phyloP scores from a whole-genome alignment of 257 asterid species.

The Ballota nigra region DNA sequence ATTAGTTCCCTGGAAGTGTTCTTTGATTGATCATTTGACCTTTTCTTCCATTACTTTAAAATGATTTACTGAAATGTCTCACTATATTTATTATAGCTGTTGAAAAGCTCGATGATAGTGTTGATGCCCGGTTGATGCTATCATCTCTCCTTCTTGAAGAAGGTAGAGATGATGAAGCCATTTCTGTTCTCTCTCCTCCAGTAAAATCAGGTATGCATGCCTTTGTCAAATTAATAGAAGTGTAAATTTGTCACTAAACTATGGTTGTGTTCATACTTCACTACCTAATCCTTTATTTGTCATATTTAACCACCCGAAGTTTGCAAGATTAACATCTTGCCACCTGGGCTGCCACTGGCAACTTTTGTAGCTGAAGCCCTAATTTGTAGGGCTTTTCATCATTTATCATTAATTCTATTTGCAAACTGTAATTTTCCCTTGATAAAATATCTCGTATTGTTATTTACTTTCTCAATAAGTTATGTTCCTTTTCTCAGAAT shows the following conservation, averaged over 20 bases:
- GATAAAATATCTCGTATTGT: not conserved
- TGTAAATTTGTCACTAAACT: not conserved
- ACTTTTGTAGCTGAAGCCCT: not conserved
- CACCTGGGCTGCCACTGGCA: not conserved
- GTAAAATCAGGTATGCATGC: slow-evolving; percentile 43
- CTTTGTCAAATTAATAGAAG: slow-evolving; percentile 9
- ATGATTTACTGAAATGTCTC: slow-evolving; percentile 9
- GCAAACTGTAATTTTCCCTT: not conserved
- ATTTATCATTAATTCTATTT: not conserved
- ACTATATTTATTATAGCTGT: slow-evolving; percentile 42
- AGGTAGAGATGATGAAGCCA: slow-evolving; percentile 75
- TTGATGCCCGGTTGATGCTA: slow-evolving; percentile 68
- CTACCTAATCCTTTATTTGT: not conserved
- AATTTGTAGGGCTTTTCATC: not conserved
- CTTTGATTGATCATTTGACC: slow-evolving; percentile 7
- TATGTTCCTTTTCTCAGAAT: slow-evolving; percentile 30
- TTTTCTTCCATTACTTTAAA: not conserved
- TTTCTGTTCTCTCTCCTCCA: slow-evolving; percentile 81
- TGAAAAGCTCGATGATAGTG: slow-evolving; percentile 46
- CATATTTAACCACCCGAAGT: not conserved
- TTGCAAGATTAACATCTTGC: not conserved
- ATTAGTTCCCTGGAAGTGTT: not conserved
- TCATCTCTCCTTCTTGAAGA: slow-evolving; percentile 81
- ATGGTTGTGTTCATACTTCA: not conserved
- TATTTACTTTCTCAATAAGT: slow-evolving; percentile 21